Conservation (phyloP, 2,329 filamentous ascomycete species). For the Fusarium musae region DNA sequence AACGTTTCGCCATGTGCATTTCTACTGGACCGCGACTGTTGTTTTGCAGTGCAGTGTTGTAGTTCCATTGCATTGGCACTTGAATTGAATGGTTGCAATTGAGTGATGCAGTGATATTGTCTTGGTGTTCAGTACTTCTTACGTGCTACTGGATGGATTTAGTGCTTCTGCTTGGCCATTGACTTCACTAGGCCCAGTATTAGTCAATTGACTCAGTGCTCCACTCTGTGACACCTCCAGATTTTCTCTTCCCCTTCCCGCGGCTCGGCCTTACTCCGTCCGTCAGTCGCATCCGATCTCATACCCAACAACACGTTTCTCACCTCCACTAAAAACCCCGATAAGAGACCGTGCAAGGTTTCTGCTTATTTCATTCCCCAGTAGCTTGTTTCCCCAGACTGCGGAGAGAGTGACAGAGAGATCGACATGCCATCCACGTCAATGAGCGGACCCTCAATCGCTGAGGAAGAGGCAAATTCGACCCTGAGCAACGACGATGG, state of each 20-base stretch:
- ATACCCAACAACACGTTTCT: conserved; percentile 1
- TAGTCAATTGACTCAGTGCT: not conserved
- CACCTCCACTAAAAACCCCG: conserved; percentile 14
- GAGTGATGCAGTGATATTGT: not conserved
- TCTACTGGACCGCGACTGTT: not conserved
- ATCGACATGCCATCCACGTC: conserved; percentile 43
- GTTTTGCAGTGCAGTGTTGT: not conserved
- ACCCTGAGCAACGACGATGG: conserved; percentile 51
- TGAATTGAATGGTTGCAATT: not conserved
- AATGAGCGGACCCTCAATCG: conserved; percentile 43
- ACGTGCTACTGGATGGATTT: not conserved
- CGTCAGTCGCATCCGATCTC: not conserved
- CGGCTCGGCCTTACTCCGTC: conserved; percentile 26
- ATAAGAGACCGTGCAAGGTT: conserved; percentile 22
- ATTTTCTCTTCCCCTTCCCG: conserved; percentile 6
- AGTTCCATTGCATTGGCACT: conserved; percentile 2
- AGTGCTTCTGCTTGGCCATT: conserved; percentile 5
- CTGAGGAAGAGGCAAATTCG: conserved; percentile 53
- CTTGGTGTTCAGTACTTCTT: not conserved
- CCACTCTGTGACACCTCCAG: conserved; percentile 4
- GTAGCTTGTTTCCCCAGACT: conserved; percentile 32
- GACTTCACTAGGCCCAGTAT: conserved; percentile 13
- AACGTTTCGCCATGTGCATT: not conserved
- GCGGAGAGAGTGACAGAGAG: conserved; percentile 45
- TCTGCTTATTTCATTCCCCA: conserved; percentile 18